Percentiles rank a stretch among this genome's conserved stretches.
phyloP scores from a whole-genome alignment of 257 asterid genomes.

The Eucommia ulmoides region DNA sequence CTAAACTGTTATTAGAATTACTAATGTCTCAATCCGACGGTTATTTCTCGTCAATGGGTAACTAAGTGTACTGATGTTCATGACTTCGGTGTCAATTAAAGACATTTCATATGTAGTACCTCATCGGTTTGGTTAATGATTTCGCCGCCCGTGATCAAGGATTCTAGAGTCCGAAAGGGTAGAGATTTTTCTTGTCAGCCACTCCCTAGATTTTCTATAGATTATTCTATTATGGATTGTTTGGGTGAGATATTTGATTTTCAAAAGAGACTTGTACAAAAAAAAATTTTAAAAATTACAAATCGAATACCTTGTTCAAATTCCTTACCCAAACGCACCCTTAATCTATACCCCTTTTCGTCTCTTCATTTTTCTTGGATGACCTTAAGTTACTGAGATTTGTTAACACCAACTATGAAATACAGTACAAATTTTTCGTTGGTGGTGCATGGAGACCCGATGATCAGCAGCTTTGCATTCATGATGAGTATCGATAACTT shows the following conservation, averaged over 20 bases:
- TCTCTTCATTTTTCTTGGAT: neutral
- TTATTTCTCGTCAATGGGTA: no score
- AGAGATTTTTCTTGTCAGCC: no score
- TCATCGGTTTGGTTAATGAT: no score
- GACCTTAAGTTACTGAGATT: neutral
- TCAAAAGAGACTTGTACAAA: neutral
- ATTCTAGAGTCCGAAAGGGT: no score
- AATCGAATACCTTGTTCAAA: neutral
- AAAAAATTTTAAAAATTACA: neutral
- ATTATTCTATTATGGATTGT: neutral
- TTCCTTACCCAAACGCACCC: neutral
- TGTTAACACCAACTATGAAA: constrained; percentile 7
- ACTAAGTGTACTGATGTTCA: no score
- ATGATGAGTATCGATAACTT: constrained; percentile 32
- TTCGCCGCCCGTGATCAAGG: no score
- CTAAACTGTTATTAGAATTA: no score
- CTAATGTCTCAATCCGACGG: no score
- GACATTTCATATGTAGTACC: no score
- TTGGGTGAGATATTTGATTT: neutral
- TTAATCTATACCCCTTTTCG: neutral
- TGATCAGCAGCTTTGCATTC: constrained; percentile 38
- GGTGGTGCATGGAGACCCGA: constrained; percentile 56
- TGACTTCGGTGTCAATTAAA: no score
- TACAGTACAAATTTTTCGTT: constrained; percentile 59
- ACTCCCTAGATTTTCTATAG: no score